Conservation (phyloP, 2,329 filamentous ascomycete genomes). For the Neofusicoccum cordaticola region DNA sequence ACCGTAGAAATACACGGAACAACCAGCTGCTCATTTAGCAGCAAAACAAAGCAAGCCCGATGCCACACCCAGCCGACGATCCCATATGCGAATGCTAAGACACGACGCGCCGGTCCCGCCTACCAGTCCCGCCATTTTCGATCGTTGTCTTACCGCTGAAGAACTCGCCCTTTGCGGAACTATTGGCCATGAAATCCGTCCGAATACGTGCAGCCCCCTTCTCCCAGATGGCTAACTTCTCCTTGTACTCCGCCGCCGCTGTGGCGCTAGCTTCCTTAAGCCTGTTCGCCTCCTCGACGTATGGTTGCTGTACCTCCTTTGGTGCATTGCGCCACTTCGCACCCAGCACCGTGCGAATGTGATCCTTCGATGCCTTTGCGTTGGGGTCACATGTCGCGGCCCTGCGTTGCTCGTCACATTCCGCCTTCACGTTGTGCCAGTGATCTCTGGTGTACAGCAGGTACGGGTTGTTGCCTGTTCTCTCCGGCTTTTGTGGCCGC, state of each 20-base stretch:
- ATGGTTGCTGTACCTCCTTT: conserved; percentile 71
- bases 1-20: neutral
- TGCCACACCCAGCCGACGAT: neutral
- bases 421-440: conserved; percentile 60
- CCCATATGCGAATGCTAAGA: conserved; percentile 2
- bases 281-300: conserved; percentile 68
- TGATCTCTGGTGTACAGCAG: conserved; percentile 80
- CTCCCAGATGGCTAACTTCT: conserved; percentile 70
- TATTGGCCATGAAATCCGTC: conserved; percentile 36
- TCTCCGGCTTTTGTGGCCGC: conserved; percentile 67
- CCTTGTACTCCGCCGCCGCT: conserved; percentile 59
- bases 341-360: conserved; percentile 81
- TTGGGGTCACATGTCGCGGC: conserved; percentile 62
- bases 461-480: conserved; percentile 80
- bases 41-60: neutral
- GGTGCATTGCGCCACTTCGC: conserved; percentile 84
- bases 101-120: conserved; percentile 32
- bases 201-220: conserved; percentile 54
- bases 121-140: conserved; percentile 32
- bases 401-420: conserved; percentile 66
- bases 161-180: conserved; percentile 20
- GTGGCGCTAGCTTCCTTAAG: conserved; percentile 66
- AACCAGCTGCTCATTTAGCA: neutral
- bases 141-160: conserved; percentile 38
- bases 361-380: conserved; percentile 65